A percentile compares a stretch with the other conserved stretches of the same genome.
phyloP scores from a whole-genome alignment of 805 yeast genomes.

The Pichia heedii region DNA sequence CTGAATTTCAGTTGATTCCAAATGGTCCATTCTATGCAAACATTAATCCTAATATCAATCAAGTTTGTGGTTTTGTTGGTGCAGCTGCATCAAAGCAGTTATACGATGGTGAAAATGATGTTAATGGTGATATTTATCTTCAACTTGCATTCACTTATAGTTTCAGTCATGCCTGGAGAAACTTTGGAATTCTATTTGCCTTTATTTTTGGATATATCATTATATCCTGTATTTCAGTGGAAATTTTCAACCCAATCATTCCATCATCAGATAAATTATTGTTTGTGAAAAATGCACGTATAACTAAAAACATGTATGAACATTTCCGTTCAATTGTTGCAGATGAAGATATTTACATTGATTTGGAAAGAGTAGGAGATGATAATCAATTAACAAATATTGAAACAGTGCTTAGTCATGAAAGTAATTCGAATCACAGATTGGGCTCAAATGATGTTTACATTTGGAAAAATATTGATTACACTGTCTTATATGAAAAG shows the following conservation, averaged over 20 bases:
- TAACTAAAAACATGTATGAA: conserved; percentile 21
- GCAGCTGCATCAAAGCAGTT: too few species aligned
- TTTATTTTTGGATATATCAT: conserved; percentile 33
- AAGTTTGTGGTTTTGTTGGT: conserved; percentile 46
- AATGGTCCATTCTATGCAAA: conserved; percentile 40
- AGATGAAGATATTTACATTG: conserved; percentile 15
- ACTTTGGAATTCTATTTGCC: conserved; percentile 47
- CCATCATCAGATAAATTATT: conserved; percentile 27
- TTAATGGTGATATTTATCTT: conserved; percentile 45
- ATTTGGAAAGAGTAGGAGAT: conserved; percentile 23
- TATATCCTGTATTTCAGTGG: conserved; percentile 21
- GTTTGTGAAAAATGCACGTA: conserved; percentile 20
- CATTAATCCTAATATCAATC: conserved; percentile 29
- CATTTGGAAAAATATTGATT: conserved; percentile 56
- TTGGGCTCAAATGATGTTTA: conserved; percentile 37
- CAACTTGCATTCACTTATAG: conserved; percentile 38
- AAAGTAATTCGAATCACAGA: too few species aligned
- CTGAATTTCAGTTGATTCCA: conserved; percentile 45
- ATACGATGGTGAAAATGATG: too few species aligned
- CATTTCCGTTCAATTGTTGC: not conserved
- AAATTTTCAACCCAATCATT: conserved; percentile 21
- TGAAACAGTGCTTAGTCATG: too few species aligned
- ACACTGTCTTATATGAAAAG: conserved; percentile 45
- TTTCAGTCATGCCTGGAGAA: conserved; percentile 67
- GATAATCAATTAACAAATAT: too few species aligned